Evolutionary conservation across 257 asterid genomes (phyloP), one percentile per base, ranked within the genome.

Genomic region (Solanum chmielewskii): DNA sequence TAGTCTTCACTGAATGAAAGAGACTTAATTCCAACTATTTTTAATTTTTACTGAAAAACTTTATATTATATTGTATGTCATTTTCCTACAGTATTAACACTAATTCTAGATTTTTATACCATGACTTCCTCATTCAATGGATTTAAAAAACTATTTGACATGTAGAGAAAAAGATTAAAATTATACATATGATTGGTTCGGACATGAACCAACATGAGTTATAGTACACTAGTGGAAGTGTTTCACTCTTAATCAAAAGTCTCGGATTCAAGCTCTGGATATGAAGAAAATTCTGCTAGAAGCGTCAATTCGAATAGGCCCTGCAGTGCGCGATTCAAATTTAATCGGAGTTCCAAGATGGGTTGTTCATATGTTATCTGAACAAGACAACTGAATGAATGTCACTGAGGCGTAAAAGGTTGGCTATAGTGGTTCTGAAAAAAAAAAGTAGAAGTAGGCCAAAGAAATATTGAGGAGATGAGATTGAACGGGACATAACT

Each of bases 1-100:
- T 85, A 59, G 81, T 78, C 86, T 87, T 87, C 75, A 29, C 69
- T 33, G 44, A 70, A 73, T 25, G 88, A 89, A 78, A 87, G 80
- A 41, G 91, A 89, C 76, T 47, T 35, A 5, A 21, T 74, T 77
- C 31, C 81, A 7, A 47, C 68, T 80, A 80, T 47, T 80, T 41
- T 76, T 47, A 29, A 5, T 14, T 16, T 77, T 45, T 45, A 27
- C 85, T 80, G 16, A 33, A 70, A 7, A 27, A 47, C 42, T 47
- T 62, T 80, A 37, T 37, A 20, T 20, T 18, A 37, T 37, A 47
- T 80, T 47, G 68, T 49, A 47, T 80, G 85, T 80, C 85, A 80
- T 47, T 47, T 18, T 80, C 85, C 27, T 16, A 80, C 68, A 80
- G 29, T 29, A 27, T 47, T 47, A 47, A 41, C 85, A 80, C 85